A percentile compares a stretch with the other conserved stretches of the same genome.
Evolutionary conservation across 1,139 yeast species (phyloP).

Genomic region (Hanseniaspora uvarum): DNA sequence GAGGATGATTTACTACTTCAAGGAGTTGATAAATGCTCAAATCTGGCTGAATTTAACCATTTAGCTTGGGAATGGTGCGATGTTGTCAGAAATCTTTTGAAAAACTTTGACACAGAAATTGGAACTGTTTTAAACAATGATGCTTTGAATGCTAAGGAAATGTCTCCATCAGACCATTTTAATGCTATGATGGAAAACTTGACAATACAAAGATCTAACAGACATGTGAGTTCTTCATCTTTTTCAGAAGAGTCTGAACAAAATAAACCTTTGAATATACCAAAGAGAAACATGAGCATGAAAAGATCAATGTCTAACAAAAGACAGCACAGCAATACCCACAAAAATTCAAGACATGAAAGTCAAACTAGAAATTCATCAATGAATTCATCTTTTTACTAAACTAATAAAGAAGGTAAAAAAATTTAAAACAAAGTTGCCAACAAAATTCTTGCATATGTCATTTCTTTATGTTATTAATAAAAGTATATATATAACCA

Average conservation of each 20-base stretch:
- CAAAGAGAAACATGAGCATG: conserved; percentile 10
- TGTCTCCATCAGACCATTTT: background rate
- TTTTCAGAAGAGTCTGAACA: background rate
- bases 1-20: conserved; percentile 30
- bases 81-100: conserved; percentile 8
- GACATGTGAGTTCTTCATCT: background rate
- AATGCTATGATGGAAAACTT: background rate
- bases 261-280: background rate
- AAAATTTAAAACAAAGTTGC: background rate
- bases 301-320: background rate
- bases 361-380: background rate
- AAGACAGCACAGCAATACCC: conserved; percentile 2
- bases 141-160: background rate
- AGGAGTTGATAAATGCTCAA: conserved; percentile 26
- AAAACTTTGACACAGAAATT: background rate
- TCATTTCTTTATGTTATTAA: background rate
- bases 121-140: background rate
- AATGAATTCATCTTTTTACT: conserved; percentile 11
- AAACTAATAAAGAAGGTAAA: background rate
- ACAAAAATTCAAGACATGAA: background rate
- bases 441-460: background rate
- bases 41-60: conserved; percentile 24
- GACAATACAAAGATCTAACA: background rate
- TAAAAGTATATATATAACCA: background rate
- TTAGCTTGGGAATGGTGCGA: conserved; percentile 13